Evolutionary conservation across 495 filamentous ascomycete species (phyloP).

Genomic region (Glonium stellatum): DNA sequence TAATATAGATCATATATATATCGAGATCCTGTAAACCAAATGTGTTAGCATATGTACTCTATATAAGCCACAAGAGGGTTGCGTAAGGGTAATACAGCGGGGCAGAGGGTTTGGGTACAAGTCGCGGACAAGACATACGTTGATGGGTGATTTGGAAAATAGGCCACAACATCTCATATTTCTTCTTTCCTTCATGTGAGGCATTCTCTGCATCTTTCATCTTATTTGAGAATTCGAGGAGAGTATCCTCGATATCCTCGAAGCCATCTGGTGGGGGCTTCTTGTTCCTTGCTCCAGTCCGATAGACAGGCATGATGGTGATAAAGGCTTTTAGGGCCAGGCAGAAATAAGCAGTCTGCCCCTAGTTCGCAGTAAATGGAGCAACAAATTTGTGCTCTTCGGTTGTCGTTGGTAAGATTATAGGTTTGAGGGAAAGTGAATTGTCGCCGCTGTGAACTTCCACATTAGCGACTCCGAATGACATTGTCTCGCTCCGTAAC

Average conservation of each 20-base stretch:
- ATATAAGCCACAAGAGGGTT: neutral
- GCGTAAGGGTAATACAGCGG: too few species aligned
- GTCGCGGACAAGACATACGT: slow-evolving; percentile 45
- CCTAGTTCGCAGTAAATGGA: neutral
- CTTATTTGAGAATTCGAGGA: slow-evolving; percentile 92
- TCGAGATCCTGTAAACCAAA: slow-evolving; percentile 50
- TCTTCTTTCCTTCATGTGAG: slow-evolving; percentile 67
- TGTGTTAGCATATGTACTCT: neutral
- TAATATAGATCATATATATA: slow-evolving; percentile 99
- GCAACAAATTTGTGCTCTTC: too few species aligned
- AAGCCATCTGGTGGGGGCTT: slow-evolving; percentile 95
- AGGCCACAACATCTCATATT: slow-evolving; percentile 88
- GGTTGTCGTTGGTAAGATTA: neutral
- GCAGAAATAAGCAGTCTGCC: neutral
- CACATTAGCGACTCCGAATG: neutral
- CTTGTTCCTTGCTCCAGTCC: slow-evolving; percentile 58
- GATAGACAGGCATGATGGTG: slow-evolving; percentile 74
- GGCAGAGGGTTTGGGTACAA: too few species aligned
- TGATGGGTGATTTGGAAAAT: slow-evolving; percentile 98
- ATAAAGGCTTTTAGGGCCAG: neutral
- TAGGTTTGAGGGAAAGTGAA: neutral
- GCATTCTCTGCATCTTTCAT: slow-evolving; percentile 96
- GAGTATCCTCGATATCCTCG: slow-evolving; percentile 92
- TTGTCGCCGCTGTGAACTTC: neutral
- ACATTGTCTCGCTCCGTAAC: neutral